Evolutionary conservation across 352 stramenopile species (phyloP), one percentile per base, ranked within the genome.

Genomic region (Phytophthora boehmeriae): DNA sequence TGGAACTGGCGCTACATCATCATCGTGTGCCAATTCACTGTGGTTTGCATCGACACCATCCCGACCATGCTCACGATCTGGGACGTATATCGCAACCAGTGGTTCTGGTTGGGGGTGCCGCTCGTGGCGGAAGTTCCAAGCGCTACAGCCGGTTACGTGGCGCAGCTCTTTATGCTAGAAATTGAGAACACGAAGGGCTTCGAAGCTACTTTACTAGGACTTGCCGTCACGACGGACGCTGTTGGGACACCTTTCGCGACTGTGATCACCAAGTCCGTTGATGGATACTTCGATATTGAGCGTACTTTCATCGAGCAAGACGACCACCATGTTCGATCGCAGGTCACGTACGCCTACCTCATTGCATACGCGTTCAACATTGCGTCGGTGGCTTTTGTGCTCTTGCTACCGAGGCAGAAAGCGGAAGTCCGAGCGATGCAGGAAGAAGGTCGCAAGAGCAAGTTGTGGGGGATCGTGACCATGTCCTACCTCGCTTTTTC

Each of bases 1-100:
- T 89, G 80, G 80, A 82, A 73, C 61, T 89, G 75, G 76, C 76
- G 67, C 22, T 41, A 59, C 38, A 65, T 74, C n/a, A 71, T 86
- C 39, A 66, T 82, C 16, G 16, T 62, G 10, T 68, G 59, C 17
- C 59, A 82, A 39, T 25, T 85, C 27, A 39, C 51, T 3, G 71
- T 86, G 30, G 70, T 89, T n/a, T 32, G 59, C 14, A 66, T 80
- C 46, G 78, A 88, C 34, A 43, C 54, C 5, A 47, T 75, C 8
- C 67, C 75, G n/a, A 83, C 67, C 17, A 63, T 86, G 25, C 39
- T 84, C 38, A 88, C 75, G 20, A 79, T 84, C 53, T 88, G 78
- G 78, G 55, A 86, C 47, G 76, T 88, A 4, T 66, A 77, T 14
- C 73, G 77, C 20, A 80, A 65, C 41, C 78, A 86, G 36, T 88